Conservation (phyloP, 352 stramenopile species). For the Pythium coloratum region DNA sequence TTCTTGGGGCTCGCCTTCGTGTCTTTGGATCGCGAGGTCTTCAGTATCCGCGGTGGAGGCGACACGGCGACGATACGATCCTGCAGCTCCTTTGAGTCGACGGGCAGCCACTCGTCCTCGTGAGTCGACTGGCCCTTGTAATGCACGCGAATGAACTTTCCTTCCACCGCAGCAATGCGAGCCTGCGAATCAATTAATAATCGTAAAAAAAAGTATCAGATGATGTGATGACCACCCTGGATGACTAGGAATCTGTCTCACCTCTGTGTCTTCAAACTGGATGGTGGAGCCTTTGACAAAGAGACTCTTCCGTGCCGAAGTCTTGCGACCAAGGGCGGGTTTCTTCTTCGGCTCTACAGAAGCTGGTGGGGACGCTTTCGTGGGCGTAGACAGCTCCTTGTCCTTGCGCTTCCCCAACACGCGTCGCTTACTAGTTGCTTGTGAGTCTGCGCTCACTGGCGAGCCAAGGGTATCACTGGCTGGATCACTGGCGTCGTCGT, state of each 20-base stretch:
- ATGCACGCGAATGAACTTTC: slow-evolving; percentile 75
- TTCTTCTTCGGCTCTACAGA: slow-evolving; percentile 18
- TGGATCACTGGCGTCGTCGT: slow-evolving; percentile 13
- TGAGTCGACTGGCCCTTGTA: slow-evolving; percentile 75
- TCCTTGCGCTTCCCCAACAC: slow-evolving; percentile 16
- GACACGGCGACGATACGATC: slow-evolving; percentile 23
- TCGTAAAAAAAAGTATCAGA: background rate
- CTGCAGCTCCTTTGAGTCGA: slow-evolving; percentile 28
- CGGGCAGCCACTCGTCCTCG: slow-evolving; percentile 70
- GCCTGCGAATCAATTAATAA: slow-evolving; percentile 34
- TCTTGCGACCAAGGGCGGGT: background rate
- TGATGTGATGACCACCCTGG: background rate
- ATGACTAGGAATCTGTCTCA: slow-evolving; percentile 12
- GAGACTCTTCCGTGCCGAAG: slow-evolving; percentile 40
- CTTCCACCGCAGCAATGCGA: slow-evolving; percentile 63
- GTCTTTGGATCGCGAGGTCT: slow-evolving; percentile 12
- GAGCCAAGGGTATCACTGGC: slow-evolving; percentile 4
- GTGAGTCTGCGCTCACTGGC: background rate
- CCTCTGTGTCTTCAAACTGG: slow-evolving; percentile 63
- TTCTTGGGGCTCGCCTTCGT: background rate
- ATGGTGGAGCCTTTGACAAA: slow-evolving; percentile 69
- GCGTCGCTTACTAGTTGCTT: background rate
- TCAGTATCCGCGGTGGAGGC: slow-evolving; percentile 24
- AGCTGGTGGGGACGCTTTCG: slow-evolving; percentile 27
- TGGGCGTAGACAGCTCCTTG: slow-evolving; percentile 27